Base-by-base conservation (phyloP, 768 basidiomycete genomes). In the Termitomyces sp. region DNA sequence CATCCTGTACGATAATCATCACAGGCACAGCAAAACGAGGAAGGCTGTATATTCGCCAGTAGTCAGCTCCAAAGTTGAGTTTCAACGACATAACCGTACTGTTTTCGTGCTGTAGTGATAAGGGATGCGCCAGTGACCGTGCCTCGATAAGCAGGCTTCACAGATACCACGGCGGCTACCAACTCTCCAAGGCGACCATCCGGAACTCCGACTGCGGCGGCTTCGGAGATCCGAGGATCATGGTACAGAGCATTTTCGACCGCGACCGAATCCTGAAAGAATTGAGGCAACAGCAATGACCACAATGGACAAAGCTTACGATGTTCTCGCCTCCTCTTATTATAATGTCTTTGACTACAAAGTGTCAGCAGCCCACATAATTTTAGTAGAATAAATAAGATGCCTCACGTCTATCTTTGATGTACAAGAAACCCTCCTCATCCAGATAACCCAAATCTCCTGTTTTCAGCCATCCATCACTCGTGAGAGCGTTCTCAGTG, bases 291-390 rank as follows among this genome's bases (percentile, higher is more conserved):
- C n/a, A n/a, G 36, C 18, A 48, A 46, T 18, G 1, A 28, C 4
- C 9, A 18, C 12, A n/a, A 28, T 40, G 12, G 16, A 30, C n/a
- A 30, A 33, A 70, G 61, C 63, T 81, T 82, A 61, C 63, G 56
- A 87, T 81, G 65, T 86, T 86, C 69, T 87, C 85, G 48, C 85
- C 85, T 26, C 84, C 84, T 40, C 83, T 75, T 60, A 85, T 83
- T 56, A 86, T 86, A 56, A 86, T 77, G 64, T 86, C 85, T 69
- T 86, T 85, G 26, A 83, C 85, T 81, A 54, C 5, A 8, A 12
- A 30, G 33, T 9, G 48, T 58, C 38, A 44, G 43, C 5, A 44
- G 43, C 5, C 12, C 5, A 23, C 9, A 20, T n/a, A 40, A 12
- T 23, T 33, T 0, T 30, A 32, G 18, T 2, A 44, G 32, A 20